Conservation (phyloP, 1,284 basidiomycete genomes). For the Phylloboletellus chloephorus region DNA sequence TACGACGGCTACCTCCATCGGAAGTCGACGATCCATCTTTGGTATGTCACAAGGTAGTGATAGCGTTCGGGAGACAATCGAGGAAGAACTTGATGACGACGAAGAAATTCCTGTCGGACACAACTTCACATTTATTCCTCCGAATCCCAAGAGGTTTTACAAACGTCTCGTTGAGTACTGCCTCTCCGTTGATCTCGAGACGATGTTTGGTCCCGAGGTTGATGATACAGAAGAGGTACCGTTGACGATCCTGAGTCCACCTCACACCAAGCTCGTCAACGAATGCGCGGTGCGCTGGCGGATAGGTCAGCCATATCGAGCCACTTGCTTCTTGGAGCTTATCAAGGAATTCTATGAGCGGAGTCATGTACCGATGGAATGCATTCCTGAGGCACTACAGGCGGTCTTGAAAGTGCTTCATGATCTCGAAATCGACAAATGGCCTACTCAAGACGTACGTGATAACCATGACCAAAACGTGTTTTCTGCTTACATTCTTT, state of each 20-base stretch:
- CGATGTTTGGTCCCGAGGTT: slow-evolving; percentile 80
- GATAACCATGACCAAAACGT: neutral
- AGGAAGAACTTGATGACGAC: slow-evolving; percentile 49
- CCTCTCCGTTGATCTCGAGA: slow-evolving; percentile 82
- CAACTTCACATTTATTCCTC: slow-evolving; percentile 86
- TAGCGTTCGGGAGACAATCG: slow-evolving; percentile 35
- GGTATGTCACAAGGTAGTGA: slow-evolving; percentile 27
- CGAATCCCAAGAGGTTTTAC: slow-evolving; percentile 84
- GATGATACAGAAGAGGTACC: slow-evolving; percentile 96
- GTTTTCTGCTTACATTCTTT: slow-evolving; percentile 11
- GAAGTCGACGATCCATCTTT: slow-evolving; percentile 59
- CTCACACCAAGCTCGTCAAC: slow-evolving; percentile 79
- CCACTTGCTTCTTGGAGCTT: slow-evolving; percentile 79
- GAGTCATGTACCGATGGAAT: slow-evolving; percentile 90
- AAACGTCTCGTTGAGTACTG: slow-evolving; percentile 80
- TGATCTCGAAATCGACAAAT: slow-evolving; percentile 68
- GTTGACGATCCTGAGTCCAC: slow-evolving; percentile 81
- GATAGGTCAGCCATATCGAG: slow-evolving; percentile 74
- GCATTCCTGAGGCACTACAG: slow-evolving; percentile 84
- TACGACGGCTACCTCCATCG: slow-evolving; percentile 43
- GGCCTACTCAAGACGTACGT: slow-evolving; percentile 80
- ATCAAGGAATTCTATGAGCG: slow-evolving; percentile 86
- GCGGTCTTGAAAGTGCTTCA: slow-evolving; percentile 65
- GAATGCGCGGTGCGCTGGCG: slow-evolving; percentile 91
- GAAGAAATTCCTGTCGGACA: slow-evolving; percentile 67